Percentiles rank a stretch among this genome's conserved stretches.
These are phyloP conservation scores for Conidiobolus incongruus DNA, from an alignment of 371 early-diverging fungal species.

Conservation along the genomic window DNA sequence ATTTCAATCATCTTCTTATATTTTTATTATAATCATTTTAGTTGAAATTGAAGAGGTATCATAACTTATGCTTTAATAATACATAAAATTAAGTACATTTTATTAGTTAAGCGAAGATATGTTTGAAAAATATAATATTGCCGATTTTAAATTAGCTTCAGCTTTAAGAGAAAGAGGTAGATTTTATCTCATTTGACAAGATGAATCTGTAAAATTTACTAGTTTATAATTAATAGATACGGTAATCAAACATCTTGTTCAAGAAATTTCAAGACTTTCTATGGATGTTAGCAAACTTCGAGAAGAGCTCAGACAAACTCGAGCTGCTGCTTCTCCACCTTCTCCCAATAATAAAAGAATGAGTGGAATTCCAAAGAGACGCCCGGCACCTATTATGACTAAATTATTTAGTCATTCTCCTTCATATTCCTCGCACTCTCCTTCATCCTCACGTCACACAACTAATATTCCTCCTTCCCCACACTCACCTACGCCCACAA, in stretches of 20 bases:
- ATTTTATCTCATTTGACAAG: no score
- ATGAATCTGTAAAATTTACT: no score
- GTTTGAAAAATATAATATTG: conserved; percentile 6
- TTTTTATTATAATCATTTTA: no score
- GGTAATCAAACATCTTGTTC: conserved; percentile 18
- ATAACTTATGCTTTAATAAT: neutral
- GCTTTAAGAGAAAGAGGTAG: conserved; percentile 32
- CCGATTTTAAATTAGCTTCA: conserved; percentile 25
- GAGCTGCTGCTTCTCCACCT: no score
- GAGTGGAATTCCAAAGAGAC: conserved; percentile 1
- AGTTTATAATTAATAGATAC: conserved; percentile 16
- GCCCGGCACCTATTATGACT: conserved; percentile 1
- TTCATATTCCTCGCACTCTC: no score
- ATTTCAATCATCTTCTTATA: neutral
- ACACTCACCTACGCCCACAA: conserved; percentile 1
- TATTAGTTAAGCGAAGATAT: conserved; percentile 4
- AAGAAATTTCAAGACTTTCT: conserved; percentile 21
- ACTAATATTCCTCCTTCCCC: conserved; percentile 6
- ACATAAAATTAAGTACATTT: neutral
- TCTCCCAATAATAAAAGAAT: no score
- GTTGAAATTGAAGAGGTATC: neutral
- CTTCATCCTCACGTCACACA: no score
- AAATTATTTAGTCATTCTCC: conserved; percentile 1
- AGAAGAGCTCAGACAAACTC: conserved; percentile 27
- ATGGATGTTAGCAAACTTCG: conserved; percentile 21